Evolutionary conservation across 768 basidiomycete species (phyloP).

Genomic region (Auricularia auricula-judae): DNA sequence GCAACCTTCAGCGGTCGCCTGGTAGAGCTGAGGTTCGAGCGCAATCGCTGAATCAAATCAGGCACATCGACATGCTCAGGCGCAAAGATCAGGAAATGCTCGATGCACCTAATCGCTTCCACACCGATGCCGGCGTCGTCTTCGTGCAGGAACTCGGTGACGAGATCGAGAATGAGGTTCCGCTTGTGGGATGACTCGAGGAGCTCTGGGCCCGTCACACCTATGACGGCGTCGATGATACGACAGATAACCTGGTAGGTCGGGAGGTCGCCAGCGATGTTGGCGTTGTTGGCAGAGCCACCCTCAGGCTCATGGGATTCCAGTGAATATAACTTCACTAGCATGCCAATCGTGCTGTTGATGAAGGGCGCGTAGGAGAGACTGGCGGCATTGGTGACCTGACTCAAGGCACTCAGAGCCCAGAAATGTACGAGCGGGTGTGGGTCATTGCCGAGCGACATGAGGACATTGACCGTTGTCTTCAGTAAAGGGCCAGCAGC

Average conservation of each 20-base stretch:
- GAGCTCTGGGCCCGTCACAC: conserved; percentile 89
- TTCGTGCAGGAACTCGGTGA: conserved; percentile 76
- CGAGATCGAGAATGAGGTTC: conserved; percentile 72
- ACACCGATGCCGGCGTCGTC: conserved; percentile 81
- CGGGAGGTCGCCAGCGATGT: conserved; percentile 82
- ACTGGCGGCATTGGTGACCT: conserved; percentile 86
- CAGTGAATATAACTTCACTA: conserved; percentile 79
- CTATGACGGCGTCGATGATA: conserved; percentile 87
- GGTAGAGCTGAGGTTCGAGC: conserved; percentile 67
- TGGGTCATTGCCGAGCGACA: conserved; percentile 91
- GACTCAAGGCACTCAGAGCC: conserved; percentile 74
- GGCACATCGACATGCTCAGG: conserved; percentile 76
- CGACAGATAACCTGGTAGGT: conserved; percentile 87
- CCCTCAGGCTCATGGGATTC: conserved; percentile 92
- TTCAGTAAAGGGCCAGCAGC: conserved; percentile 90
- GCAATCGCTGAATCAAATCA: conserved; percentile 66
- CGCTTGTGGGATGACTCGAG: conserved; percentile 76
- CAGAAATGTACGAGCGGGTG: conserved; percentile 95
- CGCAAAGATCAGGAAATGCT: conserved; percentile 95
- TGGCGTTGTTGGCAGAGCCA: conserved; percentile 69
- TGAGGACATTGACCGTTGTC: conserved; percentile 88
- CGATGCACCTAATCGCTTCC: conserved; percentile 91
- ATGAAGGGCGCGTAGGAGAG: conserved; percentile 86
- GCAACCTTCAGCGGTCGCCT: conserved; percentile 83
- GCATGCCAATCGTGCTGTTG: conserved; percentile 76